Evolutionary conservation across 2,329 filamentous ascomycete genomes (phyloP).

Genomic region (Sarocladium brachiariae): DNA sequence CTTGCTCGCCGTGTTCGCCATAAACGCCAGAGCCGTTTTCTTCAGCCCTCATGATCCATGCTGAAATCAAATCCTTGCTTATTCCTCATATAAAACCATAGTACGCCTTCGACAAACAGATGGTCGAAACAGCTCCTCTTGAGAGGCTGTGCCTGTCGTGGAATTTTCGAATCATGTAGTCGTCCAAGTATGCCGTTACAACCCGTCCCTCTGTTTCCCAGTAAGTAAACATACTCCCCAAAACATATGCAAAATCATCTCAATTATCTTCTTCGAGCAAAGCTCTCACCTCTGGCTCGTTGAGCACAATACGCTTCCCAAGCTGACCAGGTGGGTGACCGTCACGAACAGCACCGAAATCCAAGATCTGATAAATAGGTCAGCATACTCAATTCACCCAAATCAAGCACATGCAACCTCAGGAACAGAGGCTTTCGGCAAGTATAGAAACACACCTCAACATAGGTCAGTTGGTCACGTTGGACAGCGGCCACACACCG

Average conservation of each 20-base stretch:
- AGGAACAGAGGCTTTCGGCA: not conserved
- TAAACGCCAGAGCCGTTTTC: slow-evolving; percentile 1
- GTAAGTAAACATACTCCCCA: not conserved
- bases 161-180: not conserved
- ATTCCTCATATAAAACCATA: not conserved
- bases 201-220: not conserved
- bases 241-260: not conserved
- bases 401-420: not conserved
- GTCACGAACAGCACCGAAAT: slow-evolving; percentile 91
- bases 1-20: not conserved
- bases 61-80: not conserved
- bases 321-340: slow-evolving; percentile 71
- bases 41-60: not conserved
- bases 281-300: slow-evolving; percentile 46
- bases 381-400: slow-evolving; percentile 18
- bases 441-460: slow-evolving; percentile 64
- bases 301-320: slow-evolving; percentile 68
- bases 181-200: not conserved
- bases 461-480: slow-evolving; percentile 84
- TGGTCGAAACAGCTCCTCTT: not conserved
- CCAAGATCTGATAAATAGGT: slow-evolving; percentile 65
- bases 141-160: not conserved
- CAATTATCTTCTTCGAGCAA: slow-evolving; percentile 39
- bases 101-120: not conserved
- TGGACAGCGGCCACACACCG: slow-evolving; percentile 96